Evolutionary conservation across 768 basidiomycete species (phyloP), one percentile per base, ranked within the genome.

Genomic region (Strobilomyces dryophilus): DNA sequence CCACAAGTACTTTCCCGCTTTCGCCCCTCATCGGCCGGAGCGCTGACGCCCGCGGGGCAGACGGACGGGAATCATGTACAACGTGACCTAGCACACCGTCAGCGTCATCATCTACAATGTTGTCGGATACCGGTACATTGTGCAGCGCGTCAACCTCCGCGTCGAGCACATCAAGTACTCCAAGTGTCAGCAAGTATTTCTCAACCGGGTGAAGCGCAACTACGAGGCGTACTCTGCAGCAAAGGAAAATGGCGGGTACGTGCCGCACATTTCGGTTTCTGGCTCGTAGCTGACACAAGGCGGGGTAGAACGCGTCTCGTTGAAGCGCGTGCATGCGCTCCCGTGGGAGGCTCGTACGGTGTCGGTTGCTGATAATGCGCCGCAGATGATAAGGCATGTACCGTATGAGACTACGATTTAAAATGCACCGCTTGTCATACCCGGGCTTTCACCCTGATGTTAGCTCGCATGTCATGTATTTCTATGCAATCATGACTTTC

Each of bases 131-230:
- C 92, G 97, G 63, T 99, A 95, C 86, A 76, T 99, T 52, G 94
- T 98, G 80, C 98, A 99, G 82, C 91, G 95, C 54, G 95, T 98
- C 74, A 99, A 98, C 85, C 76, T 97, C 77, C 89, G 92, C 59
- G 81, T 94, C 66, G 95, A 98, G 79, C 95, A 98, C 78, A 76
- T 95, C 71, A 83, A 76, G 67, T 95, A 98, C 83, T 98, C 95
- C 65, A 92, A 92, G 76, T 98, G 95, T 75, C 84, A 95, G 66
- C 87, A 95, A 75, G 95, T 97, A 74, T 99, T 99, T 79, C 77
- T 97, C 71, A 90, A 93, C 74, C 80, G 95, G 63, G 97, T 98
- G 67, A 90, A 95, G 83, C 74, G 29, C 3, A 29, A 29, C 29
- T 6, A 29, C 29, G 29, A 29, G 3, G 29, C 84, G 59, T 92